A percentile compares a stretch with the other conserved stretches of the same genome.
Evolutionary conservation across 2,329 filamentous ascomycete species (phyloP).

Genomic region (Nannizziopsis arthrosporioides): DNA sequence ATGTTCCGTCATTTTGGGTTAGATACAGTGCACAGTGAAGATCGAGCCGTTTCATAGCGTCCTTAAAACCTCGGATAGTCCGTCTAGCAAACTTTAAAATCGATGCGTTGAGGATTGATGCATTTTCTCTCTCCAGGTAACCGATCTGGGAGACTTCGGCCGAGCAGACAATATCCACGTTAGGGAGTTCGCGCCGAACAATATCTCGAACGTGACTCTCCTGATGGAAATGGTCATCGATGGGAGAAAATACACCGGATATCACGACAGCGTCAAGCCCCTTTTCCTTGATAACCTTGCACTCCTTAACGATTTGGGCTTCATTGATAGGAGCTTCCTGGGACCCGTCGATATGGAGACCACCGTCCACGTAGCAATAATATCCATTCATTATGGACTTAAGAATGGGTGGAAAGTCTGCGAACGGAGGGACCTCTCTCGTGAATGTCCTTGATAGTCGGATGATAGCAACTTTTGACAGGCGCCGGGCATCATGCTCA

Average conservation of each 20-base stretch:
- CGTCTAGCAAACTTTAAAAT: slow-evolving; percentile 37
- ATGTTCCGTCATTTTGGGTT: slow-evolving; percentile 43
- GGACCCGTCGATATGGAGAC: slow-evolving; percentile 36
- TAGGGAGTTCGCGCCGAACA: slow-evolving; percentile 37
- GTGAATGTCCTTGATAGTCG: slow-evolving; percentile 40
- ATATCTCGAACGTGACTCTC: slow-evolving; percentile 42
- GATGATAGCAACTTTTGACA: slow-evolving; percentile 43
- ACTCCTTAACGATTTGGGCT: slow-evolving; percentile 36
- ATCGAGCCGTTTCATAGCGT: slow-evolving; percentile 36
- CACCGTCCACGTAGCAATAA: slow-evolving; percentile 39
- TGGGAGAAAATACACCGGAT: slow-evolving; percentile 47
- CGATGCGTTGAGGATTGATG: slow-evolving; percentile 40
- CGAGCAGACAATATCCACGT: slow-evolving; percentile 41
- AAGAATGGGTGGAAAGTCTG: slow-evolving; percentile 40
- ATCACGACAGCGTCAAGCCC: slow-evolving; percentile 41
- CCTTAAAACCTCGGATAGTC: slow-evolving; percentile 37
- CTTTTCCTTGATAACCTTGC: slow-evolving; percentile 34
- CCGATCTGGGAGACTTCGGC: slow-evolving; percentile 41
- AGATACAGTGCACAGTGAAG: slow-evolving; percentile 40
- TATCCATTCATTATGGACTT: slow-evolving; percentile 38
- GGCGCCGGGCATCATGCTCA: slow-evolving; percentile 38
- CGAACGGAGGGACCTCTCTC: slow-evolving; percentile 40
- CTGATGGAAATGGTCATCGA: slow-evolving; percentile 43
- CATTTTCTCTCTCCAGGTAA: slow-evolving; percentile 42
- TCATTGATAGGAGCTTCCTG: slow-evolving; percentile 34